A percentile compares a stretch with the other conserved stretches of the same genome.
phyloP scores from a whole-genome alignment of 257 asterid species.

The Lavandula angustifolia region DNA sequence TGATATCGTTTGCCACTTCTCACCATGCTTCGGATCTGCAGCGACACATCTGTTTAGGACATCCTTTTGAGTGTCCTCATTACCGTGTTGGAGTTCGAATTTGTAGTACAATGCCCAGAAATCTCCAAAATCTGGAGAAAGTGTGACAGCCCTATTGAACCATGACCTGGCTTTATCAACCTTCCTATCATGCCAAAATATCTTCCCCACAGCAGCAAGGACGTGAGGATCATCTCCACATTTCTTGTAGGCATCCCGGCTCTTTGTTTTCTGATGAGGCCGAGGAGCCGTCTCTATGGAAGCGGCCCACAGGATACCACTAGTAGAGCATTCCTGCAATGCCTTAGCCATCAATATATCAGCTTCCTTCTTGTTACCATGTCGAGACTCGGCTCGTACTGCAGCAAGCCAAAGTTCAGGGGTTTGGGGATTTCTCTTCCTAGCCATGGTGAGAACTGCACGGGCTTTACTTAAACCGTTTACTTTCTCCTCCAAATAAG shows the following conservation, averaged over 20 bases:
- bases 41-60: constrained; percentile 69
- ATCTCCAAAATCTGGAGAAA: constrained; percentile 86
- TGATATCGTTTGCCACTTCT: constrained; percentile 75
- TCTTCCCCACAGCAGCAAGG: constrained; percentile 72
- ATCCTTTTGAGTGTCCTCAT: constrained; percentile 69
- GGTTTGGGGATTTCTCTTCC: constrained; percentile 76
- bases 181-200: constrained; percentile 89
- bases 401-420: constrained; percentile 95
- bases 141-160: constrained; percentile 75
- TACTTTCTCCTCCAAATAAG: constrained; percentile 75
- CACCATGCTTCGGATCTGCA: constrained; percentile 95
- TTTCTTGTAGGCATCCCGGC: constrained; percentile 65
- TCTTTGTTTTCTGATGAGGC: constrained; percentile 66
- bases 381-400: constrained; percentile 72
- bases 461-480: constrained; percentile 75
- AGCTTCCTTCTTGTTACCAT: constrained; percentile 78
- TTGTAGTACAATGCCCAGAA: constrained; percentile 83
- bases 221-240: constrained; percentile 77
- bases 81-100: constrained; percentile 76
- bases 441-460: constrained; percentile 78
- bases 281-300: constrained; percentile 76
- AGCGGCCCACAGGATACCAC: constrained; percentile 84
- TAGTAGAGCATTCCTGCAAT: constrained; percentile 81
- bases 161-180: constrained; percentile 74
- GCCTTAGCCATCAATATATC: constrained; percentile 88